phyloP scores from a whole-genome alignment of 176 grass and related monocot genomes.

The Pharus latifolius region DNA sequence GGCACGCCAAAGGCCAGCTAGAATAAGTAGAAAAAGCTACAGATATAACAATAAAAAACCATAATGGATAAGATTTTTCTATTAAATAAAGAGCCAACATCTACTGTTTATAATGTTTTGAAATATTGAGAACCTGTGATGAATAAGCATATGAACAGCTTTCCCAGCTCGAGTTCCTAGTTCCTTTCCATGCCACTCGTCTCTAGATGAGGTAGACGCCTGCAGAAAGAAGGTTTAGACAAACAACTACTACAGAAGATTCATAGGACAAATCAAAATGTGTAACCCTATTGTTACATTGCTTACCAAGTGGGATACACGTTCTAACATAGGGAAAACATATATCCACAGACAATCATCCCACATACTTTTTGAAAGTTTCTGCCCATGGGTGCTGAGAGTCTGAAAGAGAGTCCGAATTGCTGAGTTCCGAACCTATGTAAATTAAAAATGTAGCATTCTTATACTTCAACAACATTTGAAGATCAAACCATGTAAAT shows the following conservation, averaged over 20 bases:
- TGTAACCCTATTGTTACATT: not conserved
- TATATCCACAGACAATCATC: conserved; percentile 90
- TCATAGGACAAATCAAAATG: conserved; percentile 2
- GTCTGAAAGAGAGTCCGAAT: conserved; percentile 91
- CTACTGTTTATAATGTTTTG: not conserved
- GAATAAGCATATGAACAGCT: conserved; percentile 99
- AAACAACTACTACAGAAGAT: conserved; percentile 20
- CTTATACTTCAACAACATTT: not conserved
- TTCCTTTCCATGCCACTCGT: conserved; percentile 99
- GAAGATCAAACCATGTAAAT: not conserved
- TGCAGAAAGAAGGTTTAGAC: conserved; percentile 28
- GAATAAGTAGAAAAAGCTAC: too few relatives aligned
- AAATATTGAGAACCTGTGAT: conserved; percentile 66
- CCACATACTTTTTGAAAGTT: conserved; percentile 87
- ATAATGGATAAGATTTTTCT: not conserved
- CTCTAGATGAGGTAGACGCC: conserved; percentile 88
- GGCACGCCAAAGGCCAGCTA: too few relatives aligned
- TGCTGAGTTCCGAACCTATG: conserved; percentile 89
- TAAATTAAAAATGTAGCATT: not conserved
- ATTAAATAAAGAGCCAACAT: not conserved
- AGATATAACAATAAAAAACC: too few relatives aligned
- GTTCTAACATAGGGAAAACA: conserved; percentile 93
- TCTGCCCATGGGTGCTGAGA: conserved; percentile 88
- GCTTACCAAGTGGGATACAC: conserved; percentile 93
- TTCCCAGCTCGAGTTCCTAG: conserved; percentile 89